Base-by-base conservation (phyloP, 768 basidiomycete species). In the Daedaleopsis nitida region DNA sequence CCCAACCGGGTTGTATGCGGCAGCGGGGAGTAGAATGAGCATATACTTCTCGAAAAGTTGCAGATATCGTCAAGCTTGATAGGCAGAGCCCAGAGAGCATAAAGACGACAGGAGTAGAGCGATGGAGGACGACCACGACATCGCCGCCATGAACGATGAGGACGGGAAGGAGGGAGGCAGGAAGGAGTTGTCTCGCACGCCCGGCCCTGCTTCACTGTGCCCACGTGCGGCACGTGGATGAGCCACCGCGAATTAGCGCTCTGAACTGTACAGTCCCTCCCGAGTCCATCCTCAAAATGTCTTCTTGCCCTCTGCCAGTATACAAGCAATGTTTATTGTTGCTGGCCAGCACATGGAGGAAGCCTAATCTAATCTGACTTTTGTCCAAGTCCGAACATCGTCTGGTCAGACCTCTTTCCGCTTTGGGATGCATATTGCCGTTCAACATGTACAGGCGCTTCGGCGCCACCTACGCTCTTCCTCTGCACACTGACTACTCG, bases 111-210 rank as follows among this genome's bases (percentile, higher is more conserved):
- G 16, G 19, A 10, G 19, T n/a, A 34, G 24, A 19, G 38, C n/a
- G 38, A 24, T 17, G 14, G 44, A 27, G 49, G 3, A 45, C 27
- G 42, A 21, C 13, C 19, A 24, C 52, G 44, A 42, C 35, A 38
- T 62, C 44, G 55, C 37, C 37, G 52, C 14, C 21, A 13, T 23
- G 16, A 27, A 53, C 35, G 61, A 54, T 56, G 61, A 62, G 52
- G 61, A 57, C 55, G 55, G 61, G 56, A 57, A 54, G 61, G 61
- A 62, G 52, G 61, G 61, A 62, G 61, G 61, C 61, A 62, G 52
- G 61, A 62, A 23, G 61, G 61, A 57, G 61, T 62, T 57, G 61
- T 62, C 61, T 62, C 61, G 61, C 61, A 62, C 61, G 61, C 61
- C 56, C 19, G 61, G 61, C 51, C 38, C 51, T 56, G 60, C 56